Conservation (phyloP, 805 yeast species). For the Metschnikowia picachoensis region DNA sequence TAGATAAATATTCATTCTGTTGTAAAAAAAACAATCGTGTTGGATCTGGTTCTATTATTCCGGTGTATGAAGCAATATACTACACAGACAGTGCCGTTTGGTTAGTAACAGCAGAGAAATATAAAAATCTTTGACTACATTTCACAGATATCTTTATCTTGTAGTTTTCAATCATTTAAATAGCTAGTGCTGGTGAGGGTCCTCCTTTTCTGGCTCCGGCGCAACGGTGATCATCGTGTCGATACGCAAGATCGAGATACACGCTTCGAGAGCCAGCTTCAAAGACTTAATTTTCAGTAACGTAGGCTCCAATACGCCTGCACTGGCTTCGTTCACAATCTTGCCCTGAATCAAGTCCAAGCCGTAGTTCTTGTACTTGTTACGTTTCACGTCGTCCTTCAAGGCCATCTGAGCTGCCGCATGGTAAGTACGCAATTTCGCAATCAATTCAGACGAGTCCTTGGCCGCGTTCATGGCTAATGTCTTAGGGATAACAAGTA, state of each 20-base stretch:
- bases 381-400: conserved; percentile 78
- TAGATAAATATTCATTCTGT: no score
- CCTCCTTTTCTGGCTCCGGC: conserved; percentile 91
- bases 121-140: neutral
- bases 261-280: conserved; percentile 96
- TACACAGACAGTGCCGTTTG: no score
- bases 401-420: conserved; percentile 89
- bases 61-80: no score
- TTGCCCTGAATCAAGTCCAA: conserved; percentile 88
- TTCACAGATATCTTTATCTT: neutral
- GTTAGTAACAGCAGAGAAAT: no score
- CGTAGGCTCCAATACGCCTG: conserved; percentile 95
- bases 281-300: conserved; percentile 87
- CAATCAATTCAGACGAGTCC: conserved; percentile 91
- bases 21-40: no score
- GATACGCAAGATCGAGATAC: conserved; percentile 93
- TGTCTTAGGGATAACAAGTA: conserved; percentile 92
- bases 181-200: conserved; percentile 74
- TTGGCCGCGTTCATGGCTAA: conserved; percentile 96
- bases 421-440: conserved; percentile 93
- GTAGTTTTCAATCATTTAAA: no score
- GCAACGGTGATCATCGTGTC: conserved; percentile 98
- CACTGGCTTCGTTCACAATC: conserved; percentile 75
- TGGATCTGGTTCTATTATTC: no score
- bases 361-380: conserved; percentile 86